These are phyloP conservation scores for Plasmodium blacklocki DNA, from an alignment of 169 alveolate genomes.

Conservation along the genomic window DNA sequence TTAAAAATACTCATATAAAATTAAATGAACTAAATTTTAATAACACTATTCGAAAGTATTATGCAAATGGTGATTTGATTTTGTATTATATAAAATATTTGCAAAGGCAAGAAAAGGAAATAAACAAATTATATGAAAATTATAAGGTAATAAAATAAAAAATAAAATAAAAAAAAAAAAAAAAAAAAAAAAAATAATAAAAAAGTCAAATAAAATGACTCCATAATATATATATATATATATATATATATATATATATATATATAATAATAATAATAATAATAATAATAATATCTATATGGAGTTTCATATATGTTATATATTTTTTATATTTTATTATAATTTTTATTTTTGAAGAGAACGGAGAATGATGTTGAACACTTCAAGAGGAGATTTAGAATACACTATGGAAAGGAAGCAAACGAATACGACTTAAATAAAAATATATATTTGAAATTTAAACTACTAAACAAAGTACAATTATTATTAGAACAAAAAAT, in stretches of 20 bases:
- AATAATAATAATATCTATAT: neutral
- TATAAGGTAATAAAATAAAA: conserved; percentile 2
- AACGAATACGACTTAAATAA: conserved; percentile 15
- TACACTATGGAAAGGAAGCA: conserved; percentile 25
- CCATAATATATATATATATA: neutral
- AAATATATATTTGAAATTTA: conserved; percentile 3
- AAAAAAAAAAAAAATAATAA: too few species aligned
- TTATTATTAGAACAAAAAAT: conserved; percentile 35
- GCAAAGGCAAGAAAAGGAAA: conserved; percentile 15
- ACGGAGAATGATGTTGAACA: conserved; percentile 23
- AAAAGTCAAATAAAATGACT: too few species aligned
- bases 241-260: neutral
- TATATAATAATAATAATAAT: neutral
- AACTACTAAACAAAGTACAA: neutral
- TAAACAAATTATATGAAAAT: neutral
- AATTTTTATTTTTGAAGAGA: neutral
- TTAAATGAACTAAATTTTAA: conserved; percentile 11
- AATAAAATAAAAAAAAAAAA: neutral
- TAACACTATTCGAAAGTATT: conserved; percentile 27
- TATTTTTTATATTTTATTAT: neutral
- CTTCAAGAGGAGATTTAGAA: conserved; percentile 34
- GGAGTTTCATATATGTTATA: neutral
- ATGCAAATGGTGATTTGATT: conserved; percentile 17
- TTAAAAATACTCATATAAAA: conserved; percentile 5
- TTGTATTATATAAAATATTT: conserved; percentile 24